These are phyloP conservation scores for Guyanaporus albipodus DNA, from an alignment of 768 basidiomycete genomes.

Conservation along the genomic window DNA sequence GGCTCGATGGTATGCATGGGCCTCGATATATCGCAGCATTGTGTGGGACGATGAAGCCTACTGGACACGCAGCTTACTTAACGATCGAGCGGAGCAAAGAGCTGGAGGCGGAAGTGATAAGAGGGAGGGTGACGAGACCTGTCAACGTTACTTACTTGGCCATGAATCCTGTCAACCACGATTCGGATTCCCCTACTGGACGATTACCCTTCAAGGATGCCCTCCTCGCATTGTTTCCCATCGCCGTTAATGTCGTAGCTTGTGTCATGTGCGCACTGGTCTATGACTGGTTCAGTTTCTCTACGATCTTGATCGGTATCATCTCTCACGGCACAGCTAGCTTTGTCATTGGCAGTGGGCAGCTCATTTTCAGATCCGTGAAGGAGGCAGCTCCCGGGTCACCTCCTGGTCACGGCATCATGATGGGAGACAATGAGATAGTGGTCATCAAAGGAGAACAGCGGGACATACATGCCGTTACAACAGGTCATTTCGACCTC, in stretches of 20 bases:
- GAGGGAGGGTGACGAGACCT: slow-evolving; percentile 8
- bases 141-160: slow-evolving; percentile 16
- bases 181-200: background rate
- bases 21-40: slow-evolving; percentile 27
- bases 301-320: slow-evolving; percentile 32
- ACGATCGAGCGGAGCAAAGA: slow-evolving; percentile 16
- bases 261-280: slow-evolving; percentile 21
- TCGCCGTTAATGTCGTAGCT: slow-evolving; percentile 17
- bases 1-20: slow-evolving; percentile 26
- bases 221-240: slow-evolving; percentile 23
- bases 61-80: slow-evolving; percentile 28
- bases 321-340: slow-evolving; percentile 28
- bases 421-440: slow-evolving; percentile 17
- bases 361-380: slow-evolving; percentile 12
- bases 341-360: slow-evolving; percentile 23
- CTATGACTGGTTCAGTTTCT: slow-evolving; percentile 28
- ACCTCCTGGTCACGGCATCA: slow-evolving; percentile 30
- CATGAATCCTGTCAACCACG: slow-evolving; percentile 10
- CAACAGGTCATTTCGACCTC: slow-evolving; percentile 27
- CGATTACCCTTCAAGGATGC: background rate
- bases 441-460: slow-evolving; percentile 28
- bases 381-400: slow-evolving; percentile 10
- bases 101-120: background rate
- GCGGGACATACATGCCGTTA: slow-evolving; percentile 25
- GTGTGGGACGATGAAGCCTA: slow-evolving; percentile 28